Conservation (phyloP, 306 rosid genomes). For the Malus orientalis region DNA sequence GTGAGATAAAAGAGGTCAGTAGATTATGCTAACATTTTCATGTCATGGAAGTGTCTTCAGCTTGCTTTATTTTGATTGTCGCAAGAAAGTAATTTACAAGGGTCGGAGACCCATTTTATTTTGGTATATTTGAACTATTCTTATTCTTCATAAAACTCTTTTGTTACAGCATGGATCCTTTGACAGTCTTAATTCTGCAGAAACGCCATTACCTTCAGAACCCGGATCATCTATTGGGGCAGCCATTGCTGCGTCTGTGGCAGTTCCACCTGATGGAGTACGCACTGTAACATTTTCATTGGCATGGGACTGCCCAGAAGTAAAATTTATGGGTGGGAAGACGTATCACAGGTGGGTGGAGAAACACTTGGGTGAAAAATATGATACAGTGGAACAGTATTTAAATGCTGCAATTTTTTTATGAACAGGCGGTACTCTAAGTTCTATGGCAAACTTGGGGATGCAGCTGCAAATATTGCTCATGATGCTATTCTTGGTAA, state of each 20-base stretch:
- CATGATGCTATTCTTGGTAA: conserved; percentile 83
- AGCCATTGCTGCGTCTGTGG: conserved; percentile 84
- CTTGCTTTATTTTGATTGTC: background rate
- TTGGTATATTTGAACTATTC: background rate
- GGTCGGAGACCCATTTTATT: background rate
- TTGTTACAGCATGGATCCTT: conserved; percentile 72
- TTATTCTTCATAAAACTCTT: conserved; percentile 6
- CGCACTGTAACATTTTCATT: conserved; percentile 77
- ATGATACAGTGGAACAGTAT: conserved; percentile 4
- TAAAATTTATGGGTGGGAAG: conserved; percentile 51
- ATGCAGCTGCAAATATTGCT: conserved; percentile 82
- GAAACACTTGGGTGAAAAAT: conserved; percentile 13
- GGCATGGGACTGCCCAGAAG: conserved; percentile 96
- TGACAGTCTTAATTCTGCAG: conserved; percentile 46
- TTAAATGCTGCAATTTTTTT: conserved; percentile 19
- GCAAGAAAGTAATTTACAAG: background rate
- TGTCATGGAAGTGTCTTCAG: background rate
- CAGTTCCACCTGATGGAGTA: conserved; percentile 51
- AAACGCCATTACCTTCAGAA: conserved; percentile 50
- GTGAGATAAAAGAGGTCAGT: conserved; percentile 71
- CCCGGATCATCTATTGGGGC: conserved; percentile 92
- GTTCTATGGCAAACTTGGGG: conserved; percentile 67
- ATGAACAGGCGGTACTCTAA: conserved; percentile 84
- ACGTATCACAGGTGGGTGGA: conserved; percentile 65
- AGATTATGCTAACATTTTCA: background rate